A percentile compares a stretch with the other conserved stretches of the same genome.
These are phyloP conservation scores for Colletotrichum filicis DNA, from an alignment of 2,329 filamentous ascomycete genomes.

Conservation along the genomic window DNA sequence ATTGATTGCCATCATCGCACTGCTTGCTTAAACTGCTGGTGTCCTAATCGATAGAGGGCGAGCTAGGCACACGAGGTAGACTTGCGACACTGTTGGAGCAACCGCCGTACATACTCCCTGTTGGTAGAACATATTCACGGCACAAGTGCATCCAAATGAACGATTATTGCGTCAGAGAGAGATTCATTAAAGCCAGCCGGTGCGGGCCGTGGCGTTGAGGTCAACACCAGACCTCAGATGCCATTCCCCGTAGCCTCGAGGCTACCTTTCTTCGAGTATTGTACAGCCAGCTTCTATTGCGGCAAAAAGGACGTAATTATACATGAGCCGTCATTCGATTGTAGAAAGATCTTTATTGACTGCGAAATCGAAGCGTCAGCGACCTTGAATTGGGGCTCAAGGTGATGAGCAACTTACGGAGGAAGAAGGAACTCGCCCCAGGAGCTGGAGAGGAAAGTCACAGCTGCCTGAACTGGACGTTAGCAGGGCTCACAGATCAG, in stretches of 20 bases:
- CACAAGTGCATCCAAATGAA: not conserved
- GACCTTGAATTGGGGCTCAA: not conserved
- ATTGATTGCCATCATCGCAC: not conserved
- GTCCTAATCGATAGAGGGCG: not conserved
- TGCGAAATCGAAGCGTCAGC: not conserved
- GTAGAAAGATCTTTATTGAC: slow-evolving; percentile 28
- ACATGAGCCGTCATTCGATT: slow-evolving; percentile 26
- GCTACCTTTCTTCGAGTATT: slow-evolving; percentile 27
- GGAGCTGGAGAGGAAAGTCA: slow-evolving; percentile 74
- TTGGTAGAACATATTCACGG: not conserved
- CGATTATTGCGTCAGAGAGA: slow-evolving; percentile 2
- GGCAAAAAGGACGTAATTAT: slow-evolving; percentile 30
- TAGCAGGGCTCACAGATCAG: not conserved
- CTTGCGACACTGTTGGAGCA: not conserved
- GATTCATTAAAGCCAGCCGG: slow-evolving; percentile 19
- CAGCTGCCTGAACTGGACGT: slow-evolving; percentile 61
- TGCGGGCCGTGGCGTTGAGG: slow-evolving; percentile 5
- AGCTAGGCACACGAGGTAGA: not conserved
- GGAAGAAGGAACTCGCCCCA: slow-evolving; percentile 76
- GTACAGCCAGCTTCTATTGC: slow-evolving; percentile 32
- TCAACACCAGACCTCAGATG: slow-evolving; percentile 9
- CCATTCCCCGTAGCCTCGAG: slow-evolving; percentile 27
- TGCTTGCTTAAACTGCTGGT: not conserved
- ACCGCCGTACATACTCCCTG: not conserved
- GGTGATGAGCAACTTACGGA: slow-evolving; percentile 57